Evolutionary conservation across 768 basidiomycete genomes (phyloP).

Genomic region (Podaxis sp.): DNA sequence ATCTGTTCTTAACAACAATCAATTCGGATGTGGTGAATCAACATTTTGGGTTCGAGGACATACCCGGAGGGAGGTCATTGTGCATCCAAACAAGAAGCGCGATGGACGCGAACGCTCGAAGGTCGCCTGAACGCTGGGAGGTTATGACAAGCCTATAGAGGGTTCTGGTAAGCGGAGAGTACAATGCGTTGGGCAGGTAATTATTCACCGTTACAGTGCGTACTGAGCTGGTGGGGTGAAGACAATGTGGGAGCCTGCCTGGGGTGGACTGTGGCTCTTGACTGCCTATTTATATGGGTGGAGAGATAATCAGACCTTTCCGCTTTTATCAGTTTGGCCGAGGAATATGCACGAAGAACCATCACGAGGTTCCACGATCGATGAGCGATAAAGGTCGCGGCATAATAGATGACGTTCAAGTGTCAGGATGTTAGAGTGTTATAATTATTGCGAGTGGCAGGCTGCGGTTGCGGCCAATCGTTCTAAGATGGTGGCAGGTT

Average conservation of each 20-base stretch:
- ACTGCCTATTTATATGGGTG: not conserved
- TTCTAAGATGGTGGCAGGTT: slow-evolving; percentile 12
- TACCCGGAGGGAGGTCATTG: slow-evolving; percentile 54
- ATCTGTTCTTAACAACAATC: slow-evolving; percentile 16
- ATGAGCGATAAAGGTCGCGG: slow-evolving; percentile 13
- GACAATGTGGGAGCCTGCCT: not conserved
- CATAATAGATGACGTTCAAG: not conserved
- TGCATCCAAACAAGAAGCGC: slow-evolving; percentile 66
- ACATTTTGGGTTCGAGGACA: slow-evolving; percentile 8
- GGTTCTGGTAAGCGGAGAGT: not conserved
- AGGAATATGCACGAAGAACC: not conserved
- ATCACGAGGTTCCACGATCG: slow-evolving; percentile 3
- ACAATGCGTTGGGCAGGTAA: not conserved
- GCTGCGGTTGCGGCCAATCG: not conserved
- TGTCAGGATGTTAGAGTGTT: not conserved
- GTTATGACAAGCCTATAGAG: slow-evolving; percentile 27
- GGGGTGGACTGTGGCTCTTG: not conserved
- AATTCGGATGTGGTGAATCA: not conserved
- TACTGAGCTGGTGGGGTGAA: not conserved
- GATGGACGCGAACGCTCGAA: slow-evolving; percentile 64
- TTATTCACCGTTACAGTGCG: not conserved
- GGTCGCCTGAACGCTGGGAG: slow-evolving; percentile 52
- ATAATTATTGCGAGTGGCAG: not conserved
- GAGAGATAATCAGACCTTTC: not conserved
- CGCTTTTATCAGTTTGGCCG: not conserved